Base-by-base conservation (phyloP, 176 grass and related monocot genomes). In the Pontederia paniculata region DNA sequence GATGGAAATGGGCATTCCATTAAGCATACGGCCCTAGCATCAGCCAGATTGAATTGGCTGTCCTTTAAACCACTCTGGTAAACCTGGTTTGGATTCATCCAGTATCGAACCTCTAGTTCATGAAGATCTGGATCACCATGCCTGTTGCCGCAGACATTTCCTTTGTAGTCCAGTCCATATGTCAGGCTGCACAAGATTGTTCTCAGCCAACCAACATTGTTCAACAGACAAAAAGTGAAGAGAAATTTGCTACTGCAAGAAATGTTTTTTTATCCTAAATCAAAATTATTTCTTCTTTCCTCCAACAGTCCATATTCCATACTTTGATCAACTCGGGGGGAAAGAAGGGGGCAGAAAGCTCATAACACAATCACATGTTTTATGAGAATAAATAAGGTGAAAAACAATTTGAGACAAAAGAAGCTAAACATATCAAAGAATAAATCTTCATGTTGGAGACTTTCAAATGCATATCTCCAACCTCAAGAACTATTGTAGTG, bases 31-130 rank as follows among this genome's bases (percentile, higher is more conserved):
- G 80, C 61, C 60, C 83, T 98, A 13, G 93, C 86, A 69, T 98
- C 80, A 2, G 74, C 82, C 43, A 98, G 77, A 73, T 76, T 81
- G 47, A 88, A 23, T 48, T 78, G 81, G 74, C 83, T 82, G 46
- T 42, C 15, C 72, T 91, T 88, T 10, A 89, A n/a, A 20, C 83
- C 86, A 72, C 86, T 98, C 65, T 82, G 75, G 77, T 98, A 98
- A 23, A 98, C 93, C 61, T 98, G 93, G 60, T 98, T 91, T 0
- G 93, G 93, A 67, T 98, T 79, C 80, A 88, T 74, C 80, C 83
- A 98, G 45, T 98, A 98, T 52, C 70, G 76, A 66, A 98, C 86
- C 17, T 91, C 78, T 8, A 98, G 66, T 57, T 91, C 93, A 0
- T 77, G 86, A 66, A 98, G 31, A 73, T 98, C 76, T 0, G 72